phyloP scores from a whole-genome alignment of 345 rosid genomes.

The Eucalyptus tenuipes region DNA sequence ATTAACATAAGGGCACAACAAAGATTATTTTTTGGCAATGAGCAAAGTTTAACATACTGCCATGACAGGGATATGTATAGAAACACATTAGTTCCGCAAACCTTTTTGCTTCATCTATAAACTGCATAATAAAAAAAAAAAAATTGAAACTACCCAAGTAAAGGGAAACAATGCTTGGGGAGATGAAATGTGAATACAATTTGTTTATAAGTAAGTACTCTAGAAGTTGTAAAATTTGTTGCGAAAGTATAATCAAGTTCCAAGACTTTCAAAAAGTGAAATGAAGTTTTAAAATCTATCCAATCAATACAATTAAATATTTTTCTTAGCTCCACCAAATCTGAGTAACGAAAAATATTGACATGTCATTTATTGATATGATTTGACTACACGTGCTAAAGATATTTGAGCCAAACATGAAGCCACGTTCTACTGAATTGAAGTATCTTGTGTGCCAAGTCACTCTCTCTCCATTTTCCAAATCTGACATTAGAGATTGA shows the following conservation, averaged over 20 bases:
- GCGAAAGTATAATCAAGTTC: too few species aligned
- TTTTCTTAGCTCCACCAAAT: neutral
- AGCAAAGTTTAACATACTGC: neutral
- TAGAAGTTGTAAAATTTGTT: accelerated
- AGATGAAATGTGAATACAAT: neutral
- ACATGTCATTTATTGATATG: neutral
- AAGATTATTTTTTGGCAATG: neutral
- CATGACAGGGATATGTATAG: neutral
- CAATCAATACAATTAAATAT: neutral
- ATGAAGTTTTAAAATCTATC: neutral
- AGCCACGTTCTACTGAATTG: neutral
- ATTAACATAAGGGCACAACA: neutral
- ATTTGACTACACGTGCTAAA: neutral
- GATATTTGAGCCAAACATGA: neutral
- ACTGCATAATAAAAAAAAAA: neutral
- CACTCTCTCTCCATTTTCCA: neutral
- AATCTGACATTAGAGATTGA: neutral
- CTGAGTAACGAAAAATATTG: neutral
- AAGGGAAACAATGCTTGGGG: neutral
- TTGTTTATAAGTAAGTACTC: neutral
- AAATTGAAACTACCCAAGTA: neutral
- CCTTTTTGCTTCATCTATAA: neutral
- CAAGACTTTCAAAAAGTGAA: neutral
- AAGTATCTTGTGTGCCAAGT: neutral
- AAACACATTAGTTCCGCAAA: neutral